Evolutionary conservation across 2,329 filamentous ascomycete genomes (phyloP).

Genomic region (Cladosporium phlei): DNA sequence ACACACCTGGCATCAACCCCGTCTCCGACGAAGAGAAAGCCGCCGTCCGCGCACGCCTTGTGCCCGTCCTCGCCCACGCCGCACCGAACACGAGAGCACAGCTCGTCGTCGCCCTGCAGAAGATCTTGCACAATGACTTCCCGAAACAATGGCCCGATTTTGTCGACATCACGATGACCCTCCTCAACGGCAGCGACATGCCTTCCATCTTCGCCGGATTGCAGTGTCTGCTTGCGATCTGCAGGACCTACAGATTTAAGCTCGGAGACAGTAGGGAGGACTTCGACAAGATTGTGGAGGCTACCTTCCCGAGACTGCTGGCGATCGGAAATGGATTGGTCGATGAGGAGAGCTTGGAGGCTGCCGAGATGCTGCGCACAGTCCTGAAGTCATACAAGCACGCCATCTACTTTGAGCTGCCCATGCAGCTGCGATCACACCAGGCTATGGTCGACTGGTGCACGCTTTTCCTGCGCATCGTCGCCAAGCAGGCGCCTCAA

Average conservation of each 20-base stretch:
- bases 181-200: conserved; percentile 81
- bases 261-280: conserved; percentile 74
- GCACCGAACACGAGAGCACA: conserved; percentile 77
- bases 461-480: conserved; percentile 84
- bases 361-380: conserved; percentile 92
- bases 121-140: conserved; percentile 94
- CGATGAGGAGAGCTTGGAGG: conserved; percentile 86
- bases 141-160: conserved; percentile 91
- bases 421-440: conserved; percentile 69
- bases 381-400: conserved; percentile 98
- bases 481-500: conserved; percentile 77
- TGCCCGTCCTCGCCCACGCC: conserved; percentile 80
- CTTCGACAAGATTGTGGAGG: conserved; percentile 90
- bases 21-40: conserved; percentile 86
- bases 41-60: conserved; percentile 77
- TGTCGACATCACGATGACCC: conserved; percentile 83
- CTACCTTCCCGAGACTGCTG: conserved; percentile 82
- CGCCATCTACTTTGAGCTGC: conserved; percentile 89
- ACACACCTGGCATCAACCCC: conserved; percentile 52
- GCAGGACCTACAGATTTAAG: conserved; percentile 93
- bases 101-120: conserved; percentile 88
- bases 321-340: conserved; percentile 83
- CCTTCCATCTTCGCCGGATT: conserved; percentile 85
- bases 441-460: conserved; percentile 91
- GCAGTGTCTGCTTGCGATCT: conserved; percentile 90